Evolutionary conservation across 2,329 filamentous ascomycete genomes (phyloP), one percentile per base, ranked within the genome.

Genomic region (Pseudogymnoascus sp.): DNA sequence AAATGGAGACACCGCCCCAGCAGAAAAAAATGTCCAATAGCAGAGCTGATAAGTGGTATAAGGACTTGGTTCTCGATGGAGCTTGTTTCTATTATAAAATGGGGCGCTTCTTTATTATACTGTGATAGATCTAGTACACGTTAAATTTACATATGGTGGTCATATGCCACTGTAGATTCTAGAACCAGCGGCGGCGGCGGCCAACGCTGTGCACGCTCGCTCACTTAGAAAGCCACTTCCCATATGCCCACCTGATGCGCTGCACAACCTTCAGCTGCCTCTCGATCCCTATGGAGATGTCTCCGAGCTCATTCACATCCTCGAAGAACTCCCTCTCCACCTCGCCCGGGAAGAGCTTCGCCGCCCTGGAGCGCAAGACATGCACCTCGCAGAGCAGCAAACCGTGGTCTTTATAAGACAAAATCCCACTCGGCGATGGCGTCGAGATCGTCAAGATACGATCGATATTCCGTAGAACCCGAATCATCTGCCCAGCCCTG

Each of bases 391-490:
- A 96, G 4, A 99, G 81, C 44, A 99, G 78, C 64, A 97, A 78
- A 1, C 95, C 95, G 70, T 96, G 91, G 69, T 97, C 92, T 75
- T 93, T 96, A 79, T 96, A 97, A 1, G 89, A 88, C 59, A 97
- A 80, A 66, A 93, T 83, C 7, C 84, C 90, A 71, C 88, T 89
- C 65, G 89, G 82, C 8, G 86, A 87, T 0, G 88, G 84, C n/a
- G 81, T 81, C 3, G 88, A 86, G 67, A 85, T 83, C 10, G 84
- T 86, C 59, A 93, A 78, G 66, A 91, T 89, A 60, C 93, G 89
- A 75, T 96, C 91, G 68, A 96, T 91, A 73, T 95, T 96, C 66
- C 93, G 87, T 67, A 97, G 79, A 38, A 93, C 86, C 65, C 92
- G 85, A 37, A 93, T 78, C 66, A 91, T 87, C 68, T 88, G 85